Conservation (phyloP, 225 moss, liverwort and hornwort species). For the Climacium dendroides region DNA sequence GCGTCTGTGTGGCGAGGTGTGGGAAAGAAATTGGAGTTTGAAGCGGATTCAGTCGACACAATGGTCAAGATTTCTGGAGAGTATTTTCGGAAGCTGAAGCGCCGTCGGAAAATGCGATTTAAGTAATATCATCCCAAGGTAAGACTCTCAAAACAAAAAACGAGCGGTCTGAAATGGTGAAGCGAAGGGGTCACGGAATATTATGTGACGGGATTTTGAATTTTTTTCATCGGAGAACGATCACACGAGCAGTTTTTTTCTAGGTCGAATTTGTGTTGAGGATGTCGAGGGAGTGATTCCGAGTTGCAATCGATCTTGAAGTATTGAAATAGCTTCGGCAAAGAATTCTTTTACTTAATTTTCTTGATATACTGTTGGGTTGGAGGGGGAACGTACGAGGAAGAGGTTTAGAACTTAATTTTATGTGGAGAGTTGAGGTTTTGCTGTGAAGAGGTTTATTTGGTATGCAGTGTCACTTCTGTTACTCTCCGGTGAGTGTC, state of each 20-base stretch:
- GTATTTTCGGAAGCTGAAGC: neutral
- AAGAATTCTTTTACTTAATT: neutral
- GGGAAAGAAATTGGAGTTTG: neutral
- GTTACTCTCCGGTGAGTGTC: neutral
- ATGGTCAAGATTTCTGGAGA: neutral
- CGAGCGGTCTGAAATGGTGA: neutral
- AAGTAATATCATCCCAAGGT: neutral
- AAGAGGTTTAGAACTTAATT: neutral
- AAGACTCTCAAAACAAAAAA: neutral
- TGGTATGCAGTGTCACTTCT: neutral
- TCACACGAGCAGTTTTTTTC: neutral
- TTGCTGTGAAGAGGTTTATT: neutral
- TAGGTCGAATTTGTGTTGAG: too few species aligned
- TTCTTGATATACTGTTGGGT: neutral
- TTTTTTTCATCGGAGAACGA: neutral
- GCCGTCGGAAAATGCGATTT: neutral
- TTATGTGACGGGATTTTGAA: neutral
- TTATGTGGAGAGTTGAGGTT: neutral
- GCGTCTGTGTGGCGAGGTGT: neutral
- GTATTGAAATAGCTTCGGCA: neutral
- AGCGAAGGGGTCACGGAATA: neutral
- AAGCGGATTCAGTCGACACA: neutral
- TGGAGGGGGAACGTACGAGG: neutral
- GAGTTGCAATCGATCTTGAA: neutral
- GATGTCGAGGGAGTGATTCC: neutral